Percentiles rank a stretch among this genome's conserved stretches.
Conservation (phyloP, 805 yeast species). For the Zygoascus bituminiphila region DNA sequence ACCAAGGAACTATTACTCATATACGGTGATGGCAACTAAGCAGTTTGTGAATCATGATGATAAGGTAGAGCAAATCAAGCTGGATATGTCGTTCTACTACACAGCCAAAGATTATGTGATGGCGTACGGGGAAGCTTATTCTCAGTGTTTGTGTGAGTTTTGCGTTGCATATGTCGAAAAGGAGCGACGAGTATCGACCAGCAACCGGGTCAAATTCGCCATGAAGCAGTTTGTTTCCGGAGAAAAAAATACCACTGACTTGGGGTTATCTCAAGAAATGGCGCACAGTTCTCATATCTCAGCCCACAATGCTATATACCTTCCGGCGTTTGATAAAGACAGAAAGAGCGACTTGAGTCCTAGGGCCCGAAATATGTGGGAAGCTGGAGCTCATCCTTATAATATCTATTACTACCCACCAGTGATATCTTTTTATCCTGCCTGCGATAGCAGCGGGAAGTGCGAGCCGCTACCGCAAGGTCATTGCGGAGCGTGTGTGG, state of each 20-base stretch:
- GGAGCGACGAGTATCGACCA: not conserved
- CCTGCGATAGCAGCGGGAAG: not conserved
- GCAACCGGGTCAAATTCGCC: not conserved
- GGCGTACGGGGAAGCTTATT: constrained; percentile 9
- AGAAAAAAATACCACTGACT: not conserved
- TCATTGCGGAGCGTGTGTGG: not conserved
- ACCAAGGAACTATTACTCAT: constrained; percentile 8
- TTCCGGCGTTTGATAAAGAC: not conserved
- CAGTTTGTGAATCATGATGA: constrained; percentile 14
- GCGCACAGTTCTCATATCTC: constrained; percentile 9
- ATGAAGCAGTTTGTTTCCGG: not conserved
- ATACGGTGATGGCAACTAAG: not conserved
- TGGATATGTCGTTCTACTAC: constrained; percentile 6
- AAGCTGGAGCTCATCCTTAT: constrained; percentile 2
- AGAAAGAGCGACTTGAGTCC: not conserved
- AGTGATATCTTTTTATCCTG: not conserved
- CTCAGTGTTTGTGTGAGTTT: constrained; percentile 14
- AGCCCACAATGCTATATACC: constrained; percentile 11
- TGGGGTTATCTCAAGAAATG: not conserved
- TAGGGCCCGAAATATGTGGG: not conserved
- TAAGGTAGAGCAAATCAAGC: constrained; percentile 8
- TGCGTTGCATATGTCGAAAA: constrained; percentile 9
- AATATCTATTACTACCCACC: constrained; percentile 4
- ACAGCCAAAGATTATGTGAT: constrained; percentile 9
- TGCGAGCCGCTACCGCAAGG: not conserved